These are phyloP conservation scores for Ophiostoma ips DNA, from an alignment of 2,329 filamentous ascomycete genomes.

Conservation along the genomic window DNA sequence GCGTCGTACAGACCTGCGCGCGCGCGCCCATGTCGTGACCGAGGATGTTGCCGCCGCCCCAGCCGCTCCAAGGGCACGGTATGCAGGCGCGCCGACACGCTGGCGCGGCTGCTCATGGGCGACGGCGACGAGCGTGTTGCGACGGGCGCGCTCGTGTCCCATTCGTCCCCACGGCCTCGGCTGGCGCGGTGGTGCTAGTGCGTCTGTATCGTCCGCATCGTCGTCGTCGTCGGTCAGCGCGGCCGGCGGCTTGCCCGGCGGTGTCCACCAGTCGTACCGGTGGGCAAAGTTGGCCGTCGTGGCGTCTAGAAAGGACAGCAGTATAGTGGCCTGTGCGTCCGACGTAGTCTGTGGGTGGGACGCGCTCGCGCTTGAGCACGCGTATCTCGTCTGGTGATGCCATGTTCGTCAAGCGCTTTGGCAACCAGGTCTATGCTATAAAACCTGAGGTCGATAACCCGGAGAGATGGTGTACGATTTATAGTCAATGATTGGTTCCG, in stretches of 20 bases:
- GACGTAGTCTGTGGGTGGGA: too few species aligned
- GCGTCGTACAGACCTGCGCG: constrained; percentile 4
- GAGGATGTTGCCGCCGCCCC: constrained; percentile 3
- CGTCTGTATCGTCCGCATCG: too few species aligned
- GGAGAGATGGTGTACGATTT: too few species aligned
- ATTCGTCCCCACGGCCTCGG: constrained; percentile 5
- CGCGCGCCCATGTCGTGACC: constrained; percentile 7
- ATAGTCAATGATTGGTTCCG: too few species aligned
- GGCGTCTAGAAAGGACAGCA: too few species aligned
- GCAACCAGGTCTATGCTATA: too few species aligned
- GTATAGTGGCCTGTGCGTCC: not conserved
- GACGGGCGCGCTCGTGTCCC: constrained; percentile 2
- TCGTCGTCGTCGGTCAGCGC: not conserved
- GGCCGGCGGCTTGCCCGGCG: constrained; percentile 1
- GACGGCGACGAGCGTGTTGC: not conserved
- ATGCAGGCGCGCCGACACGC: constrained; percentile 4
- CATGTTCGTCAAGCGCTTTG: too few species aligned
- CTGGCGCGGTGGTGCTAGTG: not conserved
- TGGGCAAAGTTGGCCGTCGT: not conserved
- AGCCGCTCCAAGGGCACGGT: constrained; percentile 5
- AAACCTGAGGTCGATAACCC: too few species aligned
- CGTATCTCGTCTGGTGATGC: too few species aligned
- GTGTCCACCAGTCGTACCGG: constrained; percentile 6
- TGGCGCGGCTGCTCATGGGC: not conserved
- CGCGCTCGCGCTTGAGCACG: too few species aligned